Evolutionary conservation across 306 rosid species (phyloP).

Genomic region (Astragalus membranaceus): DNA sequence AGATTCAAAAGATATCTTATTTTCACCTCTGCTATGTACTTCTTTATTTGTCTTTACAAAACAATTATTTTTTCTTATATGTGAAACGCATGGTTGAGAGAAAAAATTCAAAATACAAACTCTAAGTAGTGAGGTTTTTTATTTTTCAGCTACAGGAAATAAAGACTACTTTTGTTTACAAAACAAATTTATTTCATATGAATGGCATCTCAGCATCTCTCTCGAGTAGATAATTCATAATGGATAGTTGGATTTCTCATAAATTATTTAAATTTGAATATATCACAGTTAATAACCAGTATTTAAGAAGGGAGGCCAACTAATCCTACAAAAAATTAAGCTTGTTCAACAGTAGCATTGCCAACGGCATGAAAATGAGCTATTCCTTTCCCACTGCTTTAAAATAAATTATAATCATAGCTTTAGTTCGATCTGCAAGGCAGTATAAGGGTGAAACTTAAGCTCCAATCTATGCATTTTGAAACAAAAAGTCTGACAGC

Average conservation of each 20-base stretch:
- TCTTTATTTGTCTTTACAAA: not conserved
- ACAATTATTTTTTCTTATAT: not conserved
- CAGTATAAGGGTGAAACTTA: not conserved
- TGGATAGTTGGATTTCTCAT: not conserved
- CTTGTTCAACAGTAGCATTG: conserved; percentile 1
- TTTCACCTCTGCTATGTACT: not conserved
- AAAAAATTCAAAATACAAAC: not conserved
- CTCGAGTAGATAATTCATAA: not conserved
- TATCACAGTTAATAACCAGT: not conserved
- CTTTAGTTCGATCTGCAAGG: not conserved
- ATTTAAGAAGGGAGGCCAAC: conserved; percentile 3
- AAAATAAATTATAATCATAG: conserved; percentile 14
- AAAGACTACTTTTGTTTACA: not conserved
- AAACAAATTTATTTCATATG: not conserved
- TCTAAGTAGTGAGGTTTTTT: not conserved
- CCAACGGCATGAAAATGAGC: not conserved
- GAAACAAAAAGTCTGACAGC: not conserved
- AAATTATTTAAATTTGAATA: not conserved
- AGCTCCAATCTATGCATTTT: not conserved
- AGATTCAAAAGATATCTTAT: not conserved
- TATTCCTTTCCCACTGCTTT: not conserved
- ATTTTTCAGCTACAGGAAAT: not conserved
- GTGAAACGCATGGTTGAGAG: not conserved
- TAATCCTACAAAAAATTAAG: not conserved
- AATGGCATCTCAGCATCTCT: not conserved